Evolutionary conservation across 169 alveolate genomes (phyloP), one percentile per base, ranked within the genome.

Genomic region (Condylostoma magnum): DNA sequence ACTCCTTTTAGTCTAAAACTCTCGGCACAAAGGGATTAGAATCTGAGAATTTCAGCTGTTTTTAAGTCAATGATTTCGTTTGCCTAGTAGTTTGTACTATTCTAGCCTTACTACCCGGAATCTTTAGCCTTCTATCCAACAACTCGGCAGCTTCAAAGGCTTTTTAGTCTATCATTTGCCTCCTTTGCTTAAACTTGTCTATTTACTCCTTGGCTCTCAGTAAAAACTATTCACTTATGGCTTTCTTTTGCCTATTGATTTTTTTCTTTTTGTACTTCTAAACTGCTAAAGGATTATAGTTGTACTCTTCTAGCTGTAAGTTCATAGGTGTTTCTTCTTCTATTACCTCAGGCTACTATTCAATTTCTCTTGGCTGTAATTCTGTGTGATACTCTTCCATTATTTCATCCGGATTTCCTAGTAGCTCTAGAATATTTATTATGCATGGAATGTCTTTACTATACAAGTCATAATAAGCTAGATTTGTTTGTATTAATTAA

Each of bases 141-240:
- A 28, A 63, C 47, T 63, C 33, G 38, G 38, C 73, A 43, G 34
- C 38, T 63, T 63, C 46, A 54, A 38, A 63, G 73, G 27, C 46
- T 54, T 22, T 63, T 22, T 44, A n/a, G n/a, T n/a, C n/a, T n/a
- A n/a, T n/a, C n/a, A n/a, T n/a, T n/a, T n/a, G n/a, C n/a, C n/a
- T n/a, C n/a, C n/a, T n/a, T n/a, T n/a, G n/a, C n/a, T n/a, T n/a
- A n/a, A n/a, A n/a, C n/a, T 47, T 25, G 31, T 33, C 4, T 48
- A 33, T 67, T 67, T 67, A 48, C 66, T 48, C 31, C n/a, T 67
- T 46, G 46, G 10, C 30, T 6, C 60, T 57, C 38, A 4, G 73
- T 54, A 43, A 63, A 63, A 28, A 2, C 6, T 0, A 41, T 25
- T 34, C 46, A 43, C 46, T 63, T 63, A 8, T 63, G 27, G n/a